Conservation (phyloP, 148 eudicot species). For the Nyssa sinensis region DNA sequence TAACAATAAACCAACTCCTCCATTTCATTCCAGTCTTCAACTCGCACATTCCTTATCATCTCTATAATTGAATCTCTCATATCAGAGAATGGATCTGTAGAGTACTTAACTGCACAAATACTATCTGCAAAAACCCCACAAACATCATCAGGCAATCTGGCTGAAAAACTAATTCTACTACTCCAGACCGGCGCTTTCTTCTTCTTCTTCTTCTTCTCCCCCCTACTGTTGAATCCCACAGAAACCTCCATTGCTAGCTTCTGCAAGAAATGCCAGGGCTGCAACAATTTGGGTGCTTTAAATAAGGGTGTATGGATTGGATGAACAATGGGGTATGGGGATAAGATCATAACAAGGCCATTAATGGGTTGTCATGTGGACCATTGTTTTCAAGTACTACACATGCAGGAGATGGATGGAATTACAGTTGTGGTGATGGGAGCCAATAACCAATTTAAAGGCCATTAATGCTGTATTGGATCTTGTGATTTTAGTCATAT, state of each 20-base stretch:
- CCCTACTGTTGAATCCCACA: neutral
- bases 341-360: neutral
- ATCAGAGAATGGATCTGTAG: constrained; percentile 48
- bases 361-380: constrained; percentile 14
- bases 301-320: neutral
- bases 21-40: constrained; percentile 56
- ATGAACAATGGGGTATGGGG: neutral
- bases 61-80: constrained; percentile 54
- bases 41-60: constrained; percentile 45
- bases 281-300: neutral
- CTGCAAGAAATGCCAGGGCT: neutral
- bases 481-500: neutral
- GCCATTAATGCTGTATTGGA: neutral
- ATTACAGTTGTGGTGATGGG: neutral
- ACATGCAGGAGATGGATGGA: neutral
- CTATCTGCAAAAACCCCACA: constrained; percentile 40
- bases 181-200: constrained; percentile 10
- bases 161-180: constrained; percentile 56
- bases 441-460: neutral
- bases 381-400: neutral
- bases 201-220: constrained; percentile 15
- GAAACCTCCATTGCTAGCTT: constrained; percentile 7
- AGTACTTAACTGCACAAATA: constrained; percentile 54
- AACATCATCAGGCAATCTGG: constrained; percentile 54
- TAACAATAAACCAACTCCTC: constrained; percentile 78